phyloP scores from a whole-genome alignment of 192 early-diverging fungal genomes.

The Backusella macrospora region DNA sequence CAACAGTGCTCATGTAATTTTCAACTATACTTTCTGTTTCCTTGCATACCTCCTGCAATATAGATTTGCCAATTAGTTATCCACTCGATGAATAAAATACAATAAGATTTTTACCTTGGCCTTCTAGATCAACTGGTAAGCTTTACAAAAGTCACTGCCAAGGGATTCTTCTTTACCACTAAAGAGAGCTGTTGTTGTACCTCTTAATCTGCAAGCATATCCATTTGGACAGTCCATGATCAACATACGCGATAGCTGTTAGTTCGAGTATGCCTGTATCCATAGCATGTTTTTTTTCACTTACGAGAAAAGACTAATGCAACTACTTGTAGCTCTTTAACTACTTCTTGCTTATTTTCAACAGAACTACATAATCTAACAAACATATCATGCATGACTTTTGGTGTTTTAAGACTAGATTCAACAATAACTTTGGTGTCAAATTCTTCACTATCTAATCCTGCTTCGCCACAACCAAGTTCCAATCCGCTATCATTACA shows the following conservation, averaged over 20 bases:
- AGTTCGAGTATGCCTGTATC: constrained; percentile 7
- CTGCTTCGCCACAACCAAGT: constrained; percentile 5
- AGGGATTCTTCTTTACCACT: constrained; percentile 14
- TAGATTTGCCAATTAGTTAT: constrained; percentile 10
- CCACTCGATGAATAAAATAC: constrained; percentile 10
- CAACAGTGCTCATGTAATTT: constrained; percentile 12
- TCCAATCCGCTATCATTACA: too few relatives aligned
- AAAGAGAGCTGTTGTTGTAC: constrained; percentile 1
- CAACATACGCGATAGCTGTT: constrained; percentile 15
- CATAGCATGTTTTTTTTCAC: constrained; percentile 16
- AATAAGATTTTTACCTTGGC: constrained; percentile 8
- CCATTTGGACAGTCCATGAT: constrained; percentile 8
- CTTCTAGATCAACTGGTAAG: constrained; percentile 14
- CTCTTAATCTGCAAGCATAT: constrained; percentile 5
- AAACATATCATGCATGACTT: too few relatives aligned
- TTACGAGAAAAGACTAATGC: constrained; percentile 7
- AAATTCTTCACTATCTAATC: neutral
- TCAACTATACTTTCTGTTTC: constrained; percentile 16
- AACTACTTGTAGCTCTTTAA: too few relatives aligned
- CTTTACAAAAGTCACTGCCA: constrained; percentile 12
- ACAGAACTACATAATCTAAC: too few relatives aligned
- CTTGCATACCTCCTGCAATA: constrained; percentile 12
- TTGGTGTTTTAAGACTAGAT: too few relatives aligned
- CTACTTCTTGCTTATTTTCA: too few relatives aligned
- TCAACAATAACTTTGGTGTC: neutral